Conservation (phyloP, 495 filamentous ascomycete genomes). For the Penicillium nucicola region DNA sequence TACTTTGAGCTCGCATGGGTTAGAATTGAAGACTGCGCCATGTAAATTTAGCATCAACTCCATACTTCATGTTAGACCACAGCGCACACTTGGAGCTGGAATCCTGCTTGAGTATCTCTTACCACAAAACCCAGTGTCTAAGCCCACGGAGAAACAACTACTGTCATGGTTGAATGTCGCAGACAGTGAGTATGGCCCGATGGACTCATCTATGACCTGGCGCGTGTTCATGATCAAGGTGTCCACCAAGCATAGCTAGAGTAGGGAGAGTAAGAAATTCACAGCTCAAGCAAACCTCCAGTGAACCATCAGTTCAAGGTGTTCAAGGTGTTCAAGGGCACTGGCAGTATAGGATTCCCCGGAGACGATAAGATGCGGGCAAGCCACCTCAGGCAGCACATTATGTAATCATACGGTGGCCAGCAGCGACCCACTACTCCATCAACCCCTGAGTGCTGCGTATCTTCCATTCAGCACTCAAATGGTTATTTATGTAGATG, state of each 20-base stretch:
- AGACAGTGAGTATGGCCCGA: conserved; percentile 72
- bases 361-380: conserved; percentile 24
- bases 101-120: conserved; percentile 23
- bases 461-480: background rate
- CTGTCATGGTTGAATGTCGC: conserved; percentile 84
- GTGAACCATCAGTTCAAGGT: background rate
- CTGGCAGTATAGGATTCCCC: conserved; percentile 1
- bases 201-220: conserved; percentile 74
- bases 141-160: conserved; percentile 83
- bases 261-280: too few relatives aligned
- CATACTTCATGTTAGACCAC: background rate
- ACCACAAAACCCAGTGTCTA: conserved; percentile 87
- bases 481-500: background rate
- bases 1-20: conserved; percentile 71
- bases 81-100: background rate
- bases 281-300: background rate
- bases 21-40: conserved; percentile 67
- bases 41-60: conserved; percentile 4
- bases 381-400: conserved; percentile 9
- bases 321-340: too few relatives aligned
- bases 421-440: conserved; percentile 31
- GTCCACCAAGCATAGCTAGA: conserved; percentile 14
- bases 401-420: conserved; percentile 26
- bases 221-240: conserved; percentile 78
- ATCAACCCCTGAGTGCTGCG: conserved; percentile 29